These are phyloP conservation scores for Yamagishiella unicocca DNA, from an alignment of 139 green algal species.

Conservation along the genomic window DNA sequence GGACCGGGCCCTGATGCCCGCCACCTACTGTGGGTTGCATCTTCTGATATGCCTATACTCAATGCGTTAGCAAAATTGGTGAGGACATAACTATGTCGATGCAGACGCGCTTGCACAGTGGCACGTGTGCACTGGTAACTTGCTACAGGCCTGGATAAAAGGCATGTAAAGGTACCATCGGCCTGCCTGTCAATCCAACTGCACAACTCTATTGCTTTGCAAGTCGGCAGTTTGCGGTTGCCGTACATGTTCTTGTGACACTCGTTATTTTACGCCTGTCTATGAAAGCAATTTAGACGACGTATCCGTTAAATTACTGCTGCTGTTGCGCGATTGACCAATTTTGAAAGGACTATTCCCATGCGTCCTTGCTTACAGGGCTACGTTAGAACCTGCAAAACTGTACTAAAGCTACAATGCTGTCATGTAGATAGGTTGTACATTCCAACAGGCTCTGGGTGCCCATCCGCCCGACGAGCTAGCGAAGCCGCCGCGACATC, in stretches of 20 bases:
- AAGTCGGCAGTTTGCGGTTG: neutral
- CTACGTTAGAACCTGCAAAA: neutral
- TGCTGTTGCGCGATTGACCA: too few species aligned
- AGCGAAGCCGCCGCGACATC: conserved; percentile 4
- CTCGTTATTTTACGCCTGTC: too few species aligned
- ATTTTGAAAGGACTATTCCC: too few species aligned
- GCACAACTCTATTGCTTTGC: too few species aligned
- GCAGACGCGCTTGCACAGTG: neutral
- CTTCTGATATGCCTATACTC: neutral
- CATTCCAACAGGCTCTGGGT: neutral
- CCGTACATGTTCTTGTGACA: too few species aligned
- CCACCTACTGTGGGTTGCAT: neutral
- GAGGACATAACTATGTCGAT: neutral
- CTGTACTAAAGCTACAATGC: neutral
- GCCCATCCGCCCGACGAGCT: neutral
- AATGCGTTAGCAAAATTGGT: neutral
- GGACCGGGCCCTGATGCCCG: neutral
- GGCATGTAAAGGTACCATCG: neutral
- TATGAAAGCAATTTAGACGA: too few species aligned
- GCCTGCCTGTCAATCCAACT: too few species aligned
- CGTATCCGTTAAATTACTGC: too few species aligned
- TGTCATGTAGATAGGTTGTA: neutral
- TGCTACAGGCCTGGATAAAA: too few species aligned
- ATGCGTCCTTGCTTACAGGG: neutral
- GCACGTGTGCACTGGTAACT: too few species aligned